Evolutionary conservation across 2,329 filamentous ascomycete genomes (phyloP), one percentile per base, ranked within the genome.

Genomic region (Pseudogymnoascus verrucosus): DNA sequence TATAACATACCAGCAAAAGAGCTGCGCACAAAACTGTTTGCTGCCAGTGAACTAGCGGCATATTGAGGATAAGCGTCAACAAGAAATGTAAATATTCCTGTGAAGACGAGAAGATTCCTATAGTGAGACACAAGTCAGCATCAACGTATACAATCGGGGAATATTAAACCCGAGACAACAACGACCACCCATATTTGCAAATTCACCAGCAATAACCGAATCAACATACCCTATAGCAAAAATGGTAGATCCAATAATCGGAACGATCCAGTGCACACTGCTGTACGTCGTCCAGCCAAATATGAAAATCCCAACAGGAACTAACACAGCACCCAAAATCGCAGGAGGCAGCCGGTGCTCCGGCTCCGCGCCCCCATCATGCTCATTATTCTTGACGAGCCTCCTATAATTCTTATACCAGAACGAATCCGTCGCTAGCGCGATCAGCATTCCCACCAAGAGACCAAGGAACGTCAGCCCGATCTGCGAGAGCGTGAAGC

Each of bases 261-360:
- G 88, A 54, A 87, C 81, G 66, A 90, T 89, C 87, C 87, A 93
- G 75, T 91, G 88, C 60, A 96, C 83, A 69, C 76, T 82, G 1
- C 86, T 75, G 73, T 87, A 93, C 12, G 89, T 89, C 4, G 90
- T 92, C 89, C 91, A 96, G 7, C 86, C 91, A 76, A 96, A 96
- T 77, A 90, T 89, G 75, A 97, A 96, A 14, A 98, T 77, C 5
- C 91, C 90, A 63, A 89, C 79, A 4, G 92, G 90, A 34, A 95
- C 90, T 8, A 96, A 76, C 51, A 91, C 76, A 0, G 87, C 87
- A n/a, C 93, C 93, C 6, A 81, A 73, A 61, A 93, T 89, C 19
- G 87, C 84, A 36, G 90, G 86, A 5, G 91, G 89, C 36, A 97
- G 82, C 65, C 91, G 86, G 77, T 89, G 96, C 77, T 97, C 93